Percentiles rank a stretch among this genome's conserved stretches.
Conservation (phyloP, 2,329 filamentous ascomycete genomes). For the Tolypocladium capitatum region DNA sequence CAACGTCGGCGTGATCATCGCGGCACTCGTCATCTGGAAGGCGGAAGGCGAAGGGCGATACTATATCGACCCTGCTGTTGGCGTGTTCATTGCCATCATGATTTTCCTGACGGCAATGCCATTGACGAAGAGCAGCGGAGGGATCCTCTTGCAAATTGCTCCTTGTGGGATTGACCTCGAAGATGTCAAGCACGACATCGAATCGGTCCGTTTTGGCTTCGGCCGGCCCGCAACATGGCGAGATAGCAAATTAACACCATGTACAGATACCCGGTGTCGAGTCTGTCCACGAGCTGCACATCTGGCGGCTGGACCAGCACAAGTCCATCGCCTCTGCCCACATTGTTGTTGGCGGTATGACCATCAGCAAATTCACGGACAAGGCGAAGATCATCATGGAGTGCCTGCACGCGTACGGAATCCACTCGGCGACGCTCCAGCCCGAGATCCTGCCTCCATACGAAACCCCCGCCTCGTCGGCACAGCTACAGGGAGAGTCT, state of each 20-base stretch:
- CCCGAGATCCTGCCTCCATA: slow-evolving; percentile 33
- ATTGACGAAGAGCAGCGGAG: slow-evolving; percentile 46
- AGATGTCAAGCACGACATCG: slow-evolving; percentile 56
- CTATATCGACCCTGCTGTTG: slow-evolving; percentile 60
- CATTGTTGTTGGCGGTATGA: slow-evolving; percentile 45
- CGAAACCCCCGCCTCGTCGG: slow-evolving; percentile 2
- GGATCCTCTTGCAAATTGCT: slow-evolving; percentile 54
- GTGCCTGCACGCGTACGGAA: slow-evolving; percentile 60
- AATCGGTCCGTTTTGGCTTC: slow-evolving; percentile 31
- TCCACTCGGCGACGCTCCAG: slow-evolving; percentile 59
- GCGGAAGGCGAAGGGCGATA: slow-evolving; percentile 41
- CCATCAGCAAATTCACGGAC: slow-evolving; percentile 43
- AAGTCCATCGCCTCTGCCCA: slow-evolving; percentile 60
- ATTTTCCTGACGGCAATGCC: slow-evolving; percentile 53
- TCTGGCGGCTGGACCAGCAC: slow-evolving; percentile 60
- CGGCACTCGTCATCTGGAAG: slow-evolving; percentile 57
- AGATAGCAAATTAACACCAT: not conserved
- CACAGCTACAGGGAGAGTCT: slow-evolving; percentile 4
- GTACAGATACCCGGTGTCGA: slow-evolving; percentile 49
- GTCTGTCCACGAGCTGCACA: slow-evolving; percentile 58
- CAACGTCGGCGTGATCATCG: slow-evolving; percentile 61
- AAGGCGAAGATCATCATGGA: slow-evolving; percentile 50
- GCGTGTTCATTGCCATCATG: slow-evolving; percentile 59
- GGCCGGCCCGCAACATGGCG: not conserved
- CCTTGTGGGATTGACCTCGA: slow-evolving; percentile 45